These are phyloP conservation scores for Ophiosphaerella korrae DNA, from an alignment of 2,329 filamentous ascomycete species.

Conservation along the genomic window DNA sequence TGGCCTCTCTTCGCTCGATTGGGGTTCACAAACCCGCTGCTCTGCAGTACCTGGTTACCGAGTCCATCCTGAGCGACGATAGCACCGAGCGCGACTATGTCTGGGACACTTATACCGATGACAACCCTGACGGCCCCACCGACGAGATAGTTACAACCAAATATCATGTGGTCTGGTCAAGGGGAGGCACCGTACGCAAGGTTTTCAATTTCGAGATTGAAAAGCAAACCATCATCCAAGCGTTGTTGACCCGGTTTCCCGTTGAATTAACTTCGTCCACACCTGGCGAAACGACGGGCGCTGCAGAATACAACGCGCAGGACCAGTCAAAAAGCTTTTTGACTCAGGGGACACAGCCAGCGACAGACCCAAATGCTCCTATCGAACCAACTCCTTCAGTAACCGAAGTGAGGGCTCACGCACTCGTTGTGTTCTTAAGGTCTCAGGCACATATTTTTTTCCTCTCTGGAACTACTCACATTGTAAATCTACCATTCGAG, in stretches of 20 bases:
- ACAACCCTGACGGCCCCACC: slow-evolving; percentile 57
- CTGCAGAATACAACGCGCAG: slow-evolving; percentile 15
- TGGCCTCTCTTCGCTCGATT: slow-evolving; percentile 90
- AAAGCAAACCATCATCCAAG: slow-evolving; percentile 84
- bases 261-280: slow-evolving; percentile 40
- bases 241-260: slow-evolving; percentile 82
- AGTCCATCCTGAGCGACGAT: slow-evolving; percentile 74
- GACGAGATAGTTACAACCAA: slow-evolving; percentile 82
- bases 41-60: slow-evolving; percentile 79
- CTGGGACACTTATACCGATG: slow-evolving; percentile 70
- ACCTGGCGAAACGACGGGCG: slow-evolving; percentile 11
- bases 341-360: slow-evolving; percentile 41
- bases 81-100: slow-evolving; percentile 69
- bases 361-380: slow-evolving; percentile 31
- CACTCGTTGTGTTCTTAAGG: slow-evolving; percentile 87
- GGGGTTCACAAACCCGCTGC: slow-evolving; percentile 88
- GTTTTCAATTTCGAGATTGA: slow-evolving; percentile 86
- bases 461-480: slow-evolving; percentile 82
- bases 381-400: slow-evolving; percentile 21
- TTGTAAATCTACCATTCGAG: slow-evolving; percentile 93
- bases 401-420: slow-evolving; percentile 50
- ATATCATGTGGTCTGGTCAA: slow-evolving; percentile 84
- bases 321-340: slow-evolving; percentile 29
- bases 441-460: slow-evolving; percentile 95
- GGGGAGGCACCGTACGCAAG: slow-evolving; percentile 82